These are phyloP conservation scores for Erodium texanum DNA, from an alignment of 441 rosid genomes.

Conservation along the genomic window DNA sequence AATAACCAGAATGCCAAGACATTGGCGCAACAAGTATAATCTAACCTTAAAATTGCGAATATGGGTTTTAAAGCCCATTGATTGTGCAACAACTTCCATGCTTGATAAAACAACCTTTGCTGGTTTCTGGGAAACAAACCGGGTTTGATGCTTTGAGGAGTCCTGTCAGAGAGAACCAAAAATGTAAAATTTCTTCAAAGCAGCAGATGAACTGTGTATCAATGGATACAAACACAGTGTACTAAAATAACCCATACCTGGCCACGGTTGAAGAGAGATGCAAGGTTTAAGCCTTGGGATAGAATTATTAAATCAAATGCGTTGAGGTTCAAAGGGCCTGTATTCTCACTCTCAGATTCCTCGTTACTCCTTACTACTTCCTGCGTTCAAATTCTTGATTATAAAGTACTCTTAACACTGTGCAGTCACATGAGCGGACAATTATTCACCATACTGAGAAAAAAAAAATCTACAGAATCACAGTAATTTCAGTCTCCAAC, in stretches of 20 bases:
- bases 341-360: conserved; percentile 44
- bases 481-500: not conserved
- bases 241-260: conserved; percentile 34
- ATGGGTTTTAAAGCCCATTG: conserved; percentile 96
- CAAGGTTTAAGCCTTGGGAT: conserved; percentile 92
- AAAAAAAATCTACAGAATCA: too few species aligned
- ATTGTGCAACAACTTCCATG: conserved; percentile 97
- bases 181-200: conserved; percentile 6
- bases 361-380: conserved; percentile 43
- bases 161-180: conserved; percentile 36
- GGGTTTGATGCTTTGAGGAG: conserved; percentile 67
- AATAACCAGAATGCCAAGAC: not conserved
- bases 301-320: conserved; percentile 85
- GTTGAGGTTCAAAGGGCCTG: conserved; percentile 72
- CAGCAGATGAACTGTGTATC: not conserved
- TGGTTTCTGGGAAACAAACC: conserved; percentile 79
- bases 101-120: conserved; percentile 77
- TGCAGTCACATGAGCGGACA: not conserved
- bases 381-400: conserved; percentile 35
- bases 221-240: not conserved
- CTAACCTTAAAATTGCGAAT: conserved; percentile 86
- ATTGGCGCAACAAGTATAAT: conserved; percentile 7
- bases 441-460: not conserved
- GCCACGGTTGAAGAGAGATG: conserved; percentile 82
- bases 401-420: not conserved